Conservation (phyloP, 805 yeast genomes). For the Saccharomycopsis malanga region DNA sequence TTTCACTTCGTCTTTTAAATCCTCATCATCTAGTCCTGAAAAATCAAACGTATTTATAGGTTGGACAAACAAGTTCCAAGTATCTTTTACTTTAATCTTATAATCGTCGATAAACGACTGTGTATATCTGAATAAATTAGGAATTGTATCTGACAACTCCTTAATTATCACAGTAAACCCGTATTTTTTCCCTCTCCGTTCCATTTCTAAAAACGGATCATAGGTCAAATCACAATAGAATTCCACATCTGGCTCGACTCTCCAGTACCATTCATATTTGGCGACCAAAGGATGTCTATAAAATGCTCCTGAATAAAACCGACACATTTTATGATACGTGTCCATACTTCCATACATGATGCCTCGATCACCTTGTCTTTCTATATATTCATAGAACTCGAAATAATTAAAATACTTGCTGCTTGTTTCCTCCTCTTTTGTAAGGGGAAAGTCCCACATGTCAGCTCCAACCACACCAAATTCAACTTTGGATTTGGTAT, state of each 20-base stretch:
- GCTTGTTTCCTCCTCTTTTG: conserved; percentile 1
- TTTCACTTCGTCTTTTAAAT: conserved; percentile 25
- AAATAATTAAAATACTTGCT: conserved; percentile 19
- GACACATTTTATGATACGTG: conserved; percentile 90
- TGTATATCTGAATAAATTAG: conserved; percentile 71
- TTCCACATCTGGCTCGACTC: conserved; percentile 90
- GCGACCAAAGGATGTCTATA: conserved; percentile 69
- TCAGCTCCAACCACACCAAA: conserved; percentile 59
- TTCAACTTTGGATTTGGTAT: conserved; percentile 55
- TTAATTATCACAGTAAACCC: conserved; percentile 78
- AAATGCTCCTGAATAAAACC: conserved; percentile 82
- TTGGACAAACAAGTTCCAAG: conserved; percentile 63
- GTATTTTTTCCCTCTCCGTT: conserved; percentile 56
- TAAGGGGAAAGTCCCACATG: conserved; percentile 66
- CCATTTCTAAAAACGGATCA: conserved; percentile 87
- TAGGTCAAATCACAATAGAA: conserved; percentile 87
- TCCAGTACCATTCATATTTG: conserved; percentile 87
- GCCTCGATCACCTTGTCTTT: conserved; percentile 73
- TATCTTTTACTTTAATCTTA: conserved; percentile 44
- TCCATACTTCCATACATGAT: conserved; percentile 78
- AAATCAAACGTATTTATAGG: conserved; percentile 31
- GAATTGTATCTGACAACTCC: conserved; percentile 77
- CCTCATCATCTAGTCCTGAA: conserved; percentile 29
- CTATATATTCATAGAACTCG: conserved; percentile 46
- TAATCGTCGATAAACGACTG: conserved; percentile 48